Evolutionary conservation across 2,329 filamentous ascomycete genomes (phyloP).

Genomic region (Plectosphaerella sp.): DNA sequence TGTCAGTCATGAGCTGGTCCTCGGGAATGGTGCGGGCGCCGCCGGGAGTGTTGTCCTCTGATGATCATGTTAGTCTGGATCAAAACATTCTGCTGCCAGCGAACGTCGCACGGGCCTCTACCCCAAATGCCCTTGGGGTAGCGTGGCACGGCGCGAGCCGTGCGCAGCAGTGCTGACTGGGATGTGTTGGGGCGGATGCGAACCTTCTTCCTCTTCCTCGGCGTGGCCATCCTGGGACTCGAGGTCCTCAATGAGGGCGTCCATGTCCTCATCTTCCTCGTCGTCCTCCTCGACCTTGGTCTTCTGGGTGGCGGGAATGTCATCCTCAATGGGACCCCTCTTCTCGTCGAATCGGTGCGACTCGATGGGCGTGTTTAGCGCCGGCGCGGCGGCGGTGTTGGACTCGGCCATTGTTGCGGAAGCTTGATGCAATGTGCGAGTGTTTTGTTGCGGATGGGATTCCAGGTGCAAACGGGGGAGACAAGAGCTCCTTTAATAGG

Average conservation of each 20-base stretch:
- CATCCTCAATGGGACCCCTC: constrained; percentile 30
- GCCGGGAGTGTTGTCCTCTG: constrained; percentile 33
- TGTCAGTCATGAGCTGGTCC: constrained; percentile 74
- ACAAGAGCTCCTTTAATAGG: constrained; percentile 1
- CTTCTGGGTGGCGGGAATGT: constrained; percentile 26
- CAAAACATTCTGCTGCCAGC: too few relatives aligned
- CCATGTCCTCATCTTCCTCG: constrained; percentile 74
- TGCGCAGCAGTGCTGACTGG: neutral
- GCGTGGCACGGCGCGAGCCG: neutral
- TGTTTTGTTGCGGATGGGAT: neutral
- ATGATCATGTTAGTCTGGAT: neutral
- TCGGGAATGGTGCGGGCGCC: constrained; percentile 64
- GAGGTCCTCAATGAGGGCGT: constrained; percentile 81
- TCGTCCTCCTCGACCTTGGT: constrained; percentile 63
- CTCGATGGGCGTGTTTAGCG: constrained; percentile 61
- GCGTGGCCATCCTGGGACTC: constrained; percentile 73
- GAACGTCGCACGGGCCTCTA: too few relatives aligned
- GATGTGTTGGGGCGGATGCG: neutral
- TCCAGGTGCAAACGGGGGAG: neutral
- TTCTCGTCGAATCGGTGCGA: constrained; percentile 64
- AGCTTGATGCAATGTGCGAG: neutral
- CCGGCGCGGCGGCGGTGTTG: constrained; percentile 46
- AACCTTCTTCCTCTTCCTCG: constrained; percentile 53
- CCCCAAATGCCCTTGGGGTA: neutral
- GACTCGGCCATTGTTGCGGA: constrained; percentile 48